Percentiles rank a stretch among this genome's conserved stretches.
Conservation (phyloP, 2,329 filamentous ascomycete species). For the Phyllosticta ampelicida region DNA sequence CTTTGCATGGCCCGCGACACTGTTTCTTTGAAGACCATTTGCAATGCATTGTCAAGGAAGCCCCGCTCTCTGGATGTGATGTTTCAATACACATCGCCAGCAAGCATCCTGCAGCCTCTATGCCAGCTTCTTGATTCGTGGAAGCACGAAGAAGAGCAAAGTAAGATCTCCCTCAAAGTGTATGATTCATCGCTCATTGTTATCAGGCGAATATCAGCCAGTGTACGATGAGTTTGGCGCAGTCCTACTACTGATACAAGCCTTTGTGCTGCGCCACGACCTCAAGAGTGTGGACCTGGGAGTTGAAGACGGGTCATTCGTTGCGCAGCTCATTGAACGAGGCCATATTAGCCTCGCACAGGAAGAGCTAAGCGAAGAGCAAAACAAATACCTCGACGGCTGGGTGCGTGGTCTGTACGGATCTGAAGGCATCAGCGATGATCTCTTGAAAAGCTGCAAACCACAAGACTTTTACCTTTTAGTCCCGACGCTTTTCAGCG, state of each 20-base stretch:
- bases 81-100: conserved; percentile 61
- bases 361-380: conserved; percentile 55
- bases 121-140: conserved; percentile 68
- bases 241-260: conserved; percentile 61
- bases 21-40: conserved; percentile 66
- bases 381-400: conserved; percentile 53
- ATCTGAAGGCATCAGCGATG: conserved; percentile 61
- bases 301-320: conserved; percentile 52
- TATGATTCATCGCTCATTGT: conserved; percentile 11
- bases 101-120: conserved; percentile 59
- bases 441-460: conserved; percentile 69
- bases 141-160: conserved; percentile 72
- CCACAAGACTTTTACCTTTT: conserved; percentile 75
- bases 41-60: conserved; percentile 61
- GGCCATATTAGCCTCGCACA: conserved; percentile 47
- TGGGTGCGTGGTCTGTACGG: conserved; percentile 72
- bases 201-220: conserved; percentile 62
- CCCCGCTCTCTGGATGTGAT: conserved; percentile 64
- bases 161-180: conserved; percentile 17
- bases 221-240: conserved; percentile 80
- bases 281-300: conserved; percentile 56
- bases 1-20: conserved; percentile 66
- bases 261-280: conserved; percentile 65
- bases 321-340: conserved; percentile 53
- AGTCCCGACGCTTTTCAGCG: conserved; percentile 65